These are phyloP conservation scores for Talaromyces verruculosus DNA, from an alignment of 2,329 filamentous ascomycete genomes.

Conservation along the genomic window DNA sequence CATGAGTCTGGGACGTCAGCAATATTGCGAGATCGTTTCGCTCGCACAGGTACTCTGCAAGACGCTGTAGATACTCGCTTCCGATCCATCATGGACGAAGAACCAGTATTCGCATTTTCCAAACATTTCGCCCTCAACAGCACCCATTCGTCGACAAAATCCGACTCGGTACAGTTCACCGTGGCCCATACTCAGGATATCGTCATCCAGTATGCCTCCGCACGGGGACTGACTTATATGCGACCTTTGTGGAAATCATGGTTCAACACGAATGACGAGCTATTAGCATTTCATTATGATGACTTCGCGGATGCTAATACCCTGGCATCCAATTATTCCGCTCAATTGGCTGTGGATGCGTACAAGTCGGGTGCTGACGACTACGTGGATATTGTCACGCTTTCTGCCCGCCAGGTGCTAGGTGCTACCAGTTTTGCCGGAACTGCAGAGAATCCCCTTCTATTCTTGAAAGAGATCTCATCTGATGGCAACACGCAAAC, in stretches of 20 bases:
- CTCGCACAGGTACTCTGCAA: slow-evolving; percentile 63
- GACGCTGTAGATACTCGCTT: slow-evolving; percentile 68
- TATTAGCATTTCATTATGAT: slow-evolving; percentile 72
- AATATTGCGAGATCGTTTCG: slow-evolving; percentile 66
- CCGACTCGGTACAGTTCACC: slow-evolving; percentile 69
- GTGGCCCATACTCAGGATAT: slow-evolving; percentile 75
- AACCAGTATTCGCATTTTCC: slow-evolving; percentile 79
- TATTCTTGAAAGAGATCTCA: slow-evolving; percentile 84
- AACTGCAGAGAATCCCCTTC: slow-evolving; percentile 66
- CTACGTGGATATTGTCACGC: slow-evolving; percentile 73
- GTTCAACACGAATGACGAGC: slow-evolving; percentile 61
- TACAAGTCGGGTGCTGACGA: slow-evolving; percentile 71
- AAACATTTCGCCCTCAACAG: slow-evolving; percentile 60
- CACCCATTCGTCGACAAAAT: slow-evolving; percentile 28
- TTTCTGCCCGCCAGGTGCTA: slow-evolving; percentile 77
- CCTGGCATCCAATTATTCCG: slow-evolving; percentile 72
- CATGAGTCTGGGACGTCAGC: slow-evolving; percentile 72
- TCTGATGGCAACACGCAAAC: slow-evolving; percentile 84
- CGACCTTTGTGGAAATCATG: slow-evolving; percentile 76
- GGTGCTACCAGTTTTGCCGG: slow-evolving; percentile 75
- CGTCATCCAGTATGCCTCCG: slow-evolving; percentile 75
- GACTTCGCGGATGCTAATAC: slow-evolving; percentile 66
- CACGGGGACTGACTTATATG: slow-evolving; percentile 74
- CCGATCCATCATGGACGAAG: slow-evolving; percentile 70
- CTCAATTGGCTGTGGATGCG: slow-evolving; percentile 68